phyloP scores from a whole-genome alignment of 176 grass and related monocot species.

The Puya raimondii region DNA sequence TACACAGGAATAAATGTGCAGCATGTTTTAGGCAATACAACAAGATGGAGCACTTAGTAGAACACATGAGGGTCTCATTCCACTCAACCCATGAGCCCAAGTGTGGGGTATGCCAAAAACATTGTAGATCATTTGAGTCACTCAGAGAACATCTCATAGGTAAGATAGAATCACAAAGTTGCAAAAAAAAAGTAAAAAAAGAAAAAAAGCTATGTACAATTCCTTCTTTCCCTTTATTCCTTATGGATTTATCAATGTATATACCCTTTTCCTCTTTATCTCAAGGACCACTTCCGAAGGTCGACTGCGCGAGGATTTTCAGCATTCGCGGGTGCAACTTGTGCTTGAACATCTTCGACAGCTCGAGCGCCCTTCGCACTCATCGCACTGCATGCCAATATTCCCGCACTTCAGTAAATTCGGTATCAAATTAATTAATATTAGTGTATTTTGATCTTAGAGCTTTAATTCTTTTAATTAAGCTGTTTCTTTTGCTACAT shows the following conservation, averaged over 20 bases:
- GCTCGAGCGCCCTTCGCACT: constrained; percentile 34
- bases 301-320: constrained; percentile 66
- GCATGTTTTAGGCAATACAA: constrained; percentile 89
- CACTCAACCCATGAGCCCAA: constrained; percentile 76
- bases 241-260: too few species aligned
- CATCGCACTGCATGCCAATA: constrained; percentile 69
- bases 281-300: constrained; percentile 77
- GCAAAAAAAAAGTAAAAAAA: too few species aligned
- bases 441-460: too few species aligned
- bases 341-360: constrained; percentile 76
- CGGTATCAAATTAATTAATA: too few species aligned
- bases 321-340: constrained; percentile 50
- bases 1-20: constrained; percentile 76
- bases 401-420: constrained; percentile 24
- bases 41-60: constrained; percentile 83
- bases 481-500: too few species aligned
- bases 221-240: too few species aligned
- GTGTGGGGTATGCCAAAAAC: constrained; percentile 73
- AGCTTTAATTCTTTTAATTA: too few species aligned
- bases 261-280: background rate
- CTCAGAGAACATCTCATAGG: constrained; percentile 93
- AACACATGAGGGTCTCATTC: constrained; percentile 79
- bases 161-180: constrained; percentile 1
- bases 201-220: too few species aligned
- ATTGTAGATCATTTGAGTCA: constrained; percentile 85